These are phyloP conservation scores for Pythium brachiatum DNA, from an alignment of 352 stramenopile species.

Conservation along the genomic window DNA sequence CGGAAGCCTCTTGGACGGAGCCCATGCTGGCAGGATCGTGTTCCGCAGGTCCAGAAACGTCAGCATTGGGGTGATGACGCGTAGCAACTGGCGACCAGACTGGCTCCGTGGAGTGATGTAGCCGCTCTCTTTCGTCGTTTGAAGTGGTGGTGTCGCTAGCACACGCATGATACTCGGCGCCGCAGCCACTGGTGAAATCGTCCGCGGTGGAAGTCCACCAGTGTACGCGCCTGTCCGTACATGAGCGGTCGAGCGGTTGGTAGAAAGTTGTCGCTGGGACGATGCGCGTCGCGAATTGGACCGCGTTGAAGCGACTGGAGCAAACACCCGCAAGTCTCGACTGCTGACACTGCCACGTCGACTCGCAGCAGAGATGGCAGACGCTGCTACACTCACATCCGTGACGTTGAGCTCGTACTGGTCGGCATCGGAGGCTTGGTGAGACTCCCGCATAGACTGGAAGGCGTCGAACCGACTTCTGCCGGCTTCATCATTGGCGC, in stretches of 20 bases:
- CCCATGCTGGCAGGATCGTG: not conserved
- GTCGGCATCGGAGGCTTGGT: not conserved
- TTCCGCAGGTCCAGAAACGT: conserved; percentile 15
- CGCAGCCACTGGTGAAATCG: too few relatives aligned
- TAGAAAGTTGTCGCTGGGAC: not conserved
- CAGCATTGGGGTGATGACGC: conserved; percentile 15
- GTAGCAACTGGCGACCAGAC: not conserved
- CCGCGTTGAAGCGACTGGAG: not conserved
- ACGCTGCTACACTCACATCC: not conserved
- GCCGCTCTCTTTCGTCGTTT: too few relatives aligned
- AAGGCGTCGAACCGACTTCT: conserved; percentile 13
- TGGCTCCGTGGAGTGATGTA: not conserved
- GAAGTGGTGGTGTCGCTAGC: too few relatives aligned
- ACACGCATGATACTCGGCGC: too few relatives aligned
- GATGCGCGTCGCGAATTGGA: conserved; percentile 6
- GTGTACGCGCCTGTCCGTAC: not conserved
- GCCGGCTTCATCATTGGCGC: not conserved
- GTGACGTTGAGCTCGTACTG: conserved; percentile 8
- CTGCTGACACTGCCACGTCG: not conserved
- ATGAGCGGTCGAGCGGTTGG: too few relatives aligned
- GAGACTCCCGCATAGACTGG: conserved; percentile 5
- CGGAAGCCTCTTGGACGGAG: not conserved
- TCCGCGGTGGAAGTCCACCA: too few relatives aligned
- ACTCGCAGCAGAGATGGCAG: not conserved
- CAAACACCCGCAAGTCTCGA: conserved; percentile 7